Evolutionary conservation across 2,329 filamentous ascomycete genomes (phyloP).

Genomic region (Penicillium griseofulvum): DNA sequence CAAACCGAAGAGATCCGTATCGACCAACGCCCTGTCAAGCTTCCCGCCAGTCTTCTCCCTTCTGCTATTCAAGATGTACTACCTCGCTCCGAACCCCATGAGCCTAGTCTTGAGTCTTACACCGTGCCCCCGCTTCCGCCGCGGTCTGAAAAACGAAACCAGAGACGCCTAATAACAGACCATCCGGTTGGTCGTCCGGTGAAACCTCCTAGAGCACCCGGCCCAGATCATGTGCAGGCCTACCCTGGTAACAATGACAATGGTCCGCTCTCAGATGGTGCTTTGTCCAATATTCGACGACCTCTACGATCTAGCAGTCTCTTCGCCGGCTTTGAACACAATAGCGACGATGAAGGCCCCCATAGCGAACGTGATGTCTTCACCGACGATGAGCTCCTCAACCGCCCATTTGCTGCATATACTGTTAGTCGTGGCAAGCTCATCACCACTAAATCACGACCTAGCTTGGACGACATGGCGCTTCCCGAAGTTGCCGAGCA

Average conservation of each 20-base stretch:
- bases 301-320: conserved; percentile 77
- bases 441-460: conserved; percentile 35
- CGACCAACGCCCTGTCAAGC: conserved; percentile 70
- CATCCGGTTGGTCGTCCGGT: conserved; percentile 40
- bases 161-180: conserved; percentile 40
- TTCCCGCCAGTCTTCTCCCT: conserved; percentile 76
- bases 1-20: conserved; percentile 92
- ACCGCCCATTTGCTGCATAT: conserved; percentile 46
- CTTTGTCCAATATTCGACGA: conserved; percentile 61
- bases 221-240: conserved; percentile 56
- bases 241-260: conserved; percentile 82
- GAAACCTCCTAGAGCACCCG: conserved; percentile 20
- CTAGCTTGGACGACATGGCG: conserved; percentile 33
- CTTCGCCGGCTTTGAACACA: conserved; percentile 79
- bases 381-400: conserved; percentile 46
- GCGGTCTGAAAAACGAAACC: conserved; percentile 31
- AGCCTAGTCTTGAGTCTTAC: conserved; percentile 35
- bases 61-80: conserved; percentile 65
- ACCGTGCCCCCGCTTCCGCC: conserved; percentile 34
- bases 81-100: conserved; percentile 24
- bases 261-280: conserved; percentile 62
- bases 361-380: conserved; percentile 35
- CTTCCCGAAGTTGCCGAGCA: conserved; percentile 42
- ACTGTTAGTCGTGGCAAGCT: conserved; percentile 44
- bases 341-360: conserved; percentile 52